These are phyloP conservation scores for Sphagnum tenellum DNA, from an alignment of 225 moss, liverwort and hornwort species.

Conservation along the genomic window DNA sequence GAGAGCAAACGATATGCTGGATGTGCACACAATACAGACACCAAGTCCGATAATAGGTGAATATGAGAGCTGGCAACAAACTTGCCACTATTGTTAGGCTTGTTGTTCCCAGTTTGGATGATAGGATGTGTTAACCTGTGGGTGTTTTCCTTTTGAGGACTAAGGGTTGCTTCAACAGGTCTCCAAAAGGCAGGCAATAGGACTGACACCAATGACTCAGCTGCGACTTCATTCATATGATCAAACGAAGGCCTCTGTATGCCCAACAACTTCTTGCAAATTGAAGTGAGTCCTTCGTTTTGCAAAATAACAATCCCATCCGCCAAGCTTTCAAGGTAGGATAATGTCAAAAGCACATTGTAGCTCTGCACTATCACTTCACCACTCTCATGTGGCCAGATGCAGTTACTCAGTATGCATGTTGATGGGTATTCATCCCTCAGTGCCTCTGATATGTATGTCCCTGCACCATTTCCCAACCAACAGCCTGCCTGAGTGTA, in stretches of 20 bases:
- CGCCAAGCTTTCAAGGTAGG: slow-evolving; percentile 64
- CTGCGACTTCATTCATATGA: slow-evolving; percentile 74
- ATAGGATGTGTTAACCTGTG: slow-evolving; percentile 3
- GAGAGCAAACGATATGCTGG: slow-evolving; percentile 75
- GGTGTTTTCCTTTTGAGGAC: not conserved
- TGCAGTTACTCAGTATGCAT: slow-evolving; percentile 74
- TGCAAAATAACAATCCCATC: slow-evolving; percentile 84
- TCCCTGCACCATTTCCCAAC: slow-evolving; percentile 30
- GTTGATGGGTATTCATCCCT: slow-evolving; percentile 84
- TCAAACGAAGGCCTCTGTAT: slow-evolving; percentile 74
- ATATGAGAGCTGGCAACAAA: slow-evolving; percentile 24
- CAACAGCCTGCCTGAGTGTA: no score
- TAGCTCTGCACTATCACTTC: slow-evolving; percentile 97
- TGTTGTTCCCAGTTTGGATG: slow-evolving; percentile 5
- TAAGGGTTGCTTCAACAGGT: slow-evolving; percentile 15
- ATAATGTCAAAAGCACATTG: slow-evolving; percentile 81
- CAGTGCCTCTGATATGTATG: slow-evolving; percentile 73
- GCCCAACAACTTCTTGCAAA: slow-evolving; percentile 54
- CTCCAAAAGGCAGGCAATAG: slow-evolving; percentile 74
- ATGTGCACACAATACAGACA: slow-evolving; percentile 64
- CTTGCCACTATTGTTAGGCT: slow-evolving; percentile 1
- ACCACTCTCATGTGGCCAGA: slow-evolving; percentile 94
- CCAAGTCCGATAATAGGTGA: slow-evolving; percentile 63
- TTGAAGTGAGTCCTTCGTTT: slow-evolving; percentile 70
- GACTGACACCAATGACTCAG: slow-evolving; percentile 60